Conservation (phyloP, 2,329 filamentous ascomycete genomes). For the Colletotrichum tropicale region DNA sequence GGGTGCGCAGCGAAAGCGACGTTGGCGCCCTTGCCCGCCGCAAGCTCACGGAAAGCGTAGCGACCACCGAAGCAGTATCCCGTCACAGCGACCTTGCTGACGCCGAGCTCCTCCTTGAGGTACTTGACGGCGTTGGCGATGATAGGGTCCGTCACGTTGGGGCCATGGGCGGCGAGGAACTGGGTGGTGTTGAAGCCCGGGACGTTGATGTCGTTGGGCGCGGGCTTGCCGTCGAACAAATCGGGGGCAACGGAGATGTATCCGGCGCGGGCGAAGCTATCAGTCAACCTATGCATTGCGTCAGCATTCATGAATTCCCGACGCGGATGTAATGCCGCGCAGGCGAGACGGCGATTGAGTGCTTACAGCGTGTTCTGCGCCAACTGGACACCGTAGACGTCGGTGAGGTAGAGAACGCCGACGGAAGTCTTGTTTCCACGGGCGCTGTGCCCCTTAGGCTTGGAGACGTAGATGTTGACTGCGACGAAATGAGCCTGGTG, state of each 20-base stretch:
- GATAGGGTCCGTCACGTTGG: slow-evolving; percentile 48
- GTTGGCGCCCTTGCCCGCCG: slow-evolving; percentile 55
- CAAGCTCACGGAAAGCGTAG: slow-evolving; percentile 58
- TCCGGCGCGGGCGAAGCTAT: slow-evolving; percentile 70
- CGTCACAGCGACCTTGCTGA: slow-evolving; percentile 57
- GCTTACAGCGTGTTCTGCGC: slow-evolving; percentile 23
- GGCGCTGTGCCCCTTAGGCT: neutral
- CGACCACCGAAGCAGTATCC: slow-evolving; percentile 72
- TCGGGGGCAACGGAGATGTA: slow-evolving; percentile 71
- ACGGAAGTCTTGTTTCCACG: neutral
- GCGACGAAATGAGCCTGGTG: neutral
- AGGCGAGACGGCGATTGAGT: neutral
- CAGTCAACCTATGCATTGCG: slow-evolving; percentile 49
- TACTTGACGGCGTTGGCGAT: slow-evolving; percentile 50
- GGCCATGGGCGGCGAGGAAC: slow-evolving; percentile 45
- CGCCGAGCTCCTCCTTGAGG: slow-evolving; percentile 50
- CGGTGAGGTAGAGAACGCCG: slow-evolving; percentile 29
- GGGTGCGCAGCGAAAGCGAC: slow-evolving; percentile 70
- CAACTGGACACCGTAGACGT: slow-evolving; percentile 41
- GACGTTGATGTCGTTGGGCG: slow-evolving; percentile 41
- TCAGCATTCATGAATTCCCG: neutral
- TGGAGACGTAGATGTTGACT: slow-evolving; percentile 18
- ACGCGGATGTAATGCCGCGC: neutral
- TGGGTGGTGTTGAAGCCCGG: slow-evolving; percentile 44
- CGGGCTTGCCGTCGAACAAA: slow-evolving; percentile 64